Evolutionary conservation across 2,329 filamentous ascomycete genomes (phyloP), one percentile per base, ranked within the genome.

Genomic region (Neobulgaria alba): DNA sequence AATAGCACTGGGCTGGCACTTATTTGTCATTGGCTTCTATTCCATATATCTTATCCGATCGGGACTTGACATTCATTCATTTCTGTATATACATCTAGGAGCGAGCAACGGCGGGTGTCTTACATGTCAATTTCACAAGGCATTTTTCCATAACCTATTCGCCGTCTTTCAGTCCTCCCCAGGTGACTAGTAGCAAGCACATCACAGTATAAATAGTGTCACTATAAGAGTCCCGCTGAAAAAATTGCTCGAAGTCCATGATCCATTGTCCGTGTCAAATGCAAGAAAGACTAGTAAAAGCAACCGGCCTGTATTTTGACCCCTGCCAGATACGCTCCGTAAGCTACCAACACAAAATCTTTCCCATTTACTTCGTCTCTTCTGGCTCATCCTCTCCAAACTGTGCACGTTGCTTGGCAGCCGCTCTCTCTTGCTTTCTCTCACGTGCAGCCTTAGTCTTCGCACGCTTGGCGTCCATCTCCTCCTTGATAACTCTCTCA

Each of bases 381-480:
- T 53, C 53, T 46, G 57, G 73, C 61, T 75, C 72, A 49, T 63
- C 77, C 63, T 88, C 87, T 66, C 75, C 86, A 63, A 83, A 66
- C 68, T 93, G 68, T 64, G 86, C 88, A 65, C 78, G 82, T 69
- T 88, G 81, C 90, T 98, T 98, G 69, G 84, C 82, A 66, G 75
- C 69, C 67, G 83, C 78, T 72, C 93, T 85, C 78, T 95, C 87
- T 72, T 82, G 72, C 82, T 92, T 92, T 77, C 92, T 84, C 84
- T 96, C 92, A 74, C 92, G 88, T 63, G 92, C 92, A 66, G 92
- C 92, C 89, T 95, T 96, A 82, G 88, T 96, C 88, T 95, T 95
- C 69, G 88, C 87, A 75, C 92, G 88, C 83, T 95, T 96, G 77
- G 85, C 87, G 68, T 96, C 92, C 92, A 98, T 98, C 78, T 96